phyloP scores from a whole-genome alignment of 768 basidiomycete genomes.

The Collybiopsis luxurians region DNA sequence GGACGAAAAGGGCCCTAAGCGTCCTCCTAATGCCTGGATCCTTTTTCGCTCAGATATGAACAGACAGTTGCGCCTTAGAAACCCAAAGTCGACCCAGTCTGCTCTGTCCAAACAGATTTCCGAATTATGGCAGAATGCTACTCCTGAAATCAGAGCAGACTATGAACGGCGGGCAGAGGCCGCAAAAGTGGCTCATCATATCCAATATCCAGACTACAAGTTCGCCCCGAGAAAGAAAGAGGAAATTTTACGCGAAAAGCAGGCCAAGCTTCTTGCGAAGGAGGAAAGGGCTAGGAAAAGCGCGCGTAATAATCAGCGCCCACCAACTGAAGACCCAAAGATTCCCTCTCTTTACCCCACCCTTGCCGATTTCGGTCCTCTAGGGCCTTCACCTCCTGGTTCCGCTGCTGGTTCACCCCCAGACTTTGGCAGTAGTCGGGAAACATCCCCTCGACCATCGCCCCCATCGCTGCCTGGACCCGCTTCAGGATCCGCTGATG shows the following conservation, averaged over 20 bases:
- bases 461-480: not conserved
- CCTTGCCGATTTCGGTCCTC: slow-evolving; percentile 25
- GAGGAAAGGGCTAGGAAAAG: slow-evolving; percentile 27
- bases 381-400: slow-evolving; percentile 51
- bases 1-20: slow-evolving; percentile 30
- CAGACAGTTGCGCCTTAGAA: slow-evolving; percentile 35
- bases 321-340: slow-evolving; percentile 14
- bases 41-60: slow-evolving; percentile 68
- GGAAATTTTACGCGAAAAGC: slow-evolving; percentile 39
- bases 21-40: slow-evolving; percentile 85
- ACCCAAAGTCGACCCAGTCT: slow-evolving; percentile 44
- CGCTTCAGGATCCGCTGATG: not conserved
- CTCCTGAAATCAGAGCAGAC: slow-evolving; percentile 39
- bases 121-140: slow-evolving; percentile 60
- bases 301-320: not conserved
- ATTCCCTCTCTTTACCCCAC: slow-evolving; percentile 17
- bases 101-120: slow-evolving; percentile 65
- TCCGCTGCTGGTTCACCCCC: slow-evolving; percentile 49
- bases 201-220: slow-evolving; percentile 53
- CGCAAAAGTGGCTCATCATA: slow-evolving; percentile 49
- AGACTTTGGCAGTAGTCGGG: slow-evolving; percentile 16
- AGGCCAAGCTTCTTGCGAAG: slow-evolving; percentile 37
- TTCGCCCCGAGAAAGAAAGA: slow-evolving; percentile 57
- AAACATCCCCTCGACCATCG: not conserved
- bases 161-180: slow-evolving; percentile 55